Evolutionary conservation across 2,329 filamentous ascomycete genomes (phyloP), one percentile per base, ranked within the genome.

Genomic region (Zalaria sp.): DNA sequence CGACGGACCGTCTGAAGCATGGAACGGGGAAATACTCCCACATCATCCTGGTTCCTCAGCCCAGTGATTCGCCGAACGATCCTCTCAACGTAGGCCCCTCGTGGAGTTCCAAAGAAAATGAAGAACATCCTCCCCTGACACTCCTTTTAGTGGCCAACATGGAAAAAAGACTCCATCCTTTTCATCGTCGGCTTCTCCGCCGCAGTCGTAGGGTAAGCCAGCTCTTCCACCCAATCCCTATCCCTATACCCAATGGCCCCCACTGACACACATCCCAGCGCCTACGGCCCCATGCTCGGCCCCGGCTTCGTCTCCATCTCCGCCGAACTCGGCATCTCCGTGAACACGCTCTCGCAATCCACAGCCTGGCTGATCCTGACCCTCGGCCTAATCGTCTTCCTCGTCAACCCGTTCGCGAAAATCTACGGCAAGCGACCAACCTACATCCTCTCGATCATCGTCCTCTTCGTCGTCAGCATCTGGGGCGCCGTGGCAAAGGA

Each of bases 371-470:
- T 69, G 4, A 66, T 71, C 43, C 57, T 71, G 18, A 57, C 60
- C 37, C 65, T 71, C 34, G 68, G 67, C 3, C 46, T 69, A 3
- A 64, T 61, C 10, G 59, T 71, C 1, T 64, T 63, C 2, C 60
- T 72, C 32, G 68, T 73, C 49, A 57, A 73, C 39, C 69, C 71
- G 0, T 54, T 73, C 4, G 69, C 69, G 2, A 66, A 71, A 40
- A 68, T 70, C 41, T 58, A 65, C 42, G 71, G 71, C 10, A 61
- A 66, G 18, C 60, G 71, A 2, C 68, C 71, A 1, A 62, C 73
- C 4, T 73, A 71, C 51, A 54, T 72, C 3, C 29, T 67, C 11
- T 63, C 66, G 34, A 66, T 64, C 42, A 49, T 63, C 31, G 62
- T 69, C 43, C 67, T 72, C 57, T 60, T 72, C 37, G 59, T 60